Percentiles rank a stretch among this genome's conserved stretches.
phyloP scores from a whole-genome alignment of 441 rosid genomes.

The Erodium texanum region DNA sequence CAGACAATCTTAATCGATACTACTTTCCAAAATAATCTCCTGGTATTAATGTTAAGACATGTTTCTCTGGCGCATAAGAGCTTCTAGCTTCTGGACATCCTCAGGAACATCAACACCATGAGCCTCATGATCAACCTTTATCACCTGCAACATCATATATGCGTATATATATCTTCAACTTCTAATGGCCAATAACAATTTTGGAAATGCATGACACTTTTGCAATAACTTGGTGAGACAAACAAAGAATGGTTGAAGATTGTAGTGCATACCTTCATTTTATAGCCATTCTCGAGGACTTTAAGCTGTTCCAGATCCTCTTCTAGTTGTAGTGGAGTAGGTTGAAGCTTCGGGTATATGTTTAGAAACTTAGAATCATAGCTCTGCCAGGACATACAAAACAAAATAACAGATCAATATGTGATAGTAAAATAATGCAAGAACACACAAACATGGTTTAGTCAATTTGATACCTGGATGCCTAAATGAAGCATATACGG shows the following conservation, averaged over 20 bases:
- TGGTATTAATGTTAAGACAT: constrained; percentile 20
- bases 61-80: constrained; percentile 45
- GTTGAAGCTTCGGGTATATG: constrained; percentile 68
- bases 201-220: not conserved
- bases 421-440: not conserved
- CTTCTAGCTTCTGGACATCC: constrained; percentile 70
- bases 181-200: not conserved
- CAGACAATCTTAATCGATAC: too few relatives aligned
- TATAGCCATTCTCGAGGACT: constrained; percentile 92
- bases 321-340: constrained; percentile 78
- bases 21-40: too few relatives aligned
- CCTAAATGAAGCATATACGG: constrained; percentile 92
- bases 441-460: not conserved
- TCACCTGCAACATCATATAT: constrained; percentile 38
- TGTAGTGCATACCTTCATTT: constrained; percentile 64
- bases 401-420: not conserved
- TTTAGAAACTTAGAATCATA: constrained; percentile 75
- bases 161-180: too few relatives aligned
- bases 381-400: constrained; percentile 38
- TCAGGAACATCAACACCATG: constrained; percentile 81
- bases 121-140: constrained; percentile 78
- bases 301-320: constrained; percentile 96
- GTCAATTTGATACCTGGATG: constrained; percentile 50
- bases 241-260: not conserved
- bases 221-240: not conserved